A percentile compares a stretch with the other conserved stretches of the same genome.
Conservation (phyloP, 164 flowering plant species). For the Sedum album region DNA sequence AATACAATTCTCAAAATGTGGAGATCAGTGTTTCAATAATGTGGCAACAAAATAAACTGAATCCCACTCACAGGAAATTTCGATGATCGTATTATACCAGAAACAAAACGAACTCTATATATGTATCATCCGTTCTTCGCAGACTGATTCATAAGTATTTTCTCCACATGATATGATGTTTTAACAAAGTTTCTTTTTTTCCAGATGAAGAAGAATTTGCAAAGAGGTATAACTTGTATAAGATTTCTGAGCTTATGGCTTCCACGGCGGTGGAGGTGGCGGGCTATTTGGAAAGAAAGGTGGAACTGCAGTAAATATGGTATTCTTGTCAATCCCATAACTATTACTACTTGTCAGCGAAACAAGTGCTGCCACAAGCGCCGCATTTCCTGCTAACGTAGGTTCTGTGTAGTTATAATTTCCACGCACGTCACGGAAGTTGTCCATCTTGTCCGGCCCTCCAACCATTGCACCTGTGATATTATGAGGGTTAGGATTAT, state of each 20-base stretch:
- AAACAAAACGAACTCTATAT: too few species aligned
- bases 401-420: constrained; percentile 62
- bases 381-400: constrained; percentile 80
- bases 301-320: constrained; percentile 58
- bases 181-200: too few species aligned
- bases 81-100: too few species aligned
- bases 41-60: too few species aligned
- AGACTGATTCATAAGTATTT: too few species aligned
- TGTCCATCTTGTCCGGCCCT: constrained; percentile 65
- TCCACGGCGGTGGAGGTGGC: constrained; percentile 75
- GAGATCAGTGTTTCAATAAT: too few species aligned
- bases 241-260: constrained; percentile 21
- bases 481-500: constrained; percentile 50
- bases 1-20: too few species aligned
- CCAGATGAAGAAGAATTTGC: too few species aligned
- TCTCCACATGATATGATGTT: too few species aligned
- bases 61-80: too few species aligned
- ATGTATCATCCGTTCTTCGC: too few species aligned
- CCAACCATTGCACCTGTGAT: constrained; percentile 86
- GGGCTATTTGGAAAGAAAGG: constrained; percentile 42
- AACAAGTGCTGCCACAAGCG: constrained; percentile 74
- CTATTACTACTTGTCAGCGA: constrained; percentile 45
- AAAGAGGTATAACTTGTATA: not conserved
- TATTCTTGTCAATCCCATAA: constrained; percentile 36
- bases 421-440: constrained; percentile 42